Conservation (phyloP, 164 flowering plant species). For the Pachysandra terminalis region DNA sequence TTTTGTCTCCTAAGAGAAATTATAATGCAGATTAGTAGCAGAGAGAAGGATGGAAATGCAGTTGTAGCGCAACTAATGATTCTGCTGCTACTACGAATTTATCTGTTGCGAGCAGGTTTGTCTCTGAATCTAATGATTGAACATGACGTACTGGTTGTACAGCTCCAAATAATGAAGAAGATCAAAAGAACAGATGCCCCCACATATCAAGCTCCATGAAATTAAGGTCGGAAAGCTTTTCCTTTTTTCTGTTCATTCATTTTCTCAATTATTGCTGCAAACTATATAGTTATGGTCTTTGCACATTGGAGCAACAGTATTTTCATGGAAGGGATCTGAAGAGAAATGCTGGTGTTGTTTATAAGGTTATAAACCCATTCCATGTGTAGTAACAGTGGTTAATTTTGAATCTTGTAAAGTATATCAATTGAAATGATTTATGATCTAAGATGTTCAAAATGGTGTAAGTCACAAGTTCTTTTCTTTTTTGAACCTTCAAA, state of each 20-base stretch:
- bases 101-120: constrained; percentile 5
- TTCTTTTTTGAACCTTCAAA: neutral
- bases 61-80: constrained; percentile 56
- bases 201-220: constrained; percentile 42
- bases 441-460: no score
- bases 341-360: neutral
- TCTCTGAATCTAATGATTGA: neutral
- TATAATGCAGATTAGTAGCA: constrained; percentile 32
- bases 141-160: neutral
- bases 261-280: neutral
- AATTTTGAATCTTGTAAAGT: neutral
- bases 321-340: neutral
- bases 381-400: no score
- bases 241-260: neutral
- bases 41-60: constrained; percentile 62
- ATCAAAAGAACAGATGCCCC: constrained; percentile 13
- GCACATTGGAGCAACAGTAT: neutral
- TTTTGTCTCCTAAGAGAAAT: neutral
- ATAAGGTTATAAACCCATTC: neutral
- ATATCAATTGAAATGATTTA: neutral
- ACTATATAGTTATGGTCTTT: neutral
- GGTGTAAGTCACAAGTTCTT: neutral
- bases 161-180: constrained; percentile 1
- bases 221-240: constrained; percentile 37
- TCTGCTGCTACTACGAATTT: constrained; percentile 34